Conservation (phyloP, 2,329 filamentous ascomycete genomes). For the Aspergillus ochraceus region DNA sequence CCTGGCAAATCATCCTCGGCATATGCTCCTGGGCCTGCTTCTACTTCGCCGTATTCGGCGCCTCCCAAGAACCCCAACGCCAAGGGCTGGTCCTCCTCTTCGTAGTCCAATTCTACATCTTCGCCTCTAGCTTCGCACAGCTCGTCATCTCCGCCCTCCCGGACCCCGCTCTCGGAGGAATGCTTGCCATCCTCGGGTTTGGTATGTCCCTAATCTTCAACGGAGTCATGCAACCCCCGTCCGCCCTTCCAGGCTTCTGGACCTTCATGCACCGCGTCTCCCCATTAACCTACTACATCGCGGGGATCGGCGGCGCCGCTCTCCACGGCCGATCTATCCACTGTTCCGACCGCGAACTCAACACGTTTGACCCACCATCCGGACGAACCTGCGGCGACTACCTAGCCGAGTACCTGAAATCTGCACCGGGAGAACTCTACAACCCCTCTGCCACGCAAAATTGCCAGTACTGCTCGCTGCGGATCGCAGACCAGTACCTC, state of each 20-base stretch:
- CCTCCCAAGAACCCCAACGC: not conserved
- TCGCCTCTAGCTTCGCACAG: conserved; percentile 8
- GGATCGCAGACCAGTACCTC: conserved; percentile 39
- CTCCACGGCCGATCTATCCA: conserved; percentile 64
- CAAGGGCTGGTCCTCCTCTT: conserved; percentile 6
- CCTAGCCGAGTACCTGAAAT: conserved; percentile 50
- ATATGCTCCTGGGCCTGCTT: conserved; percentile 75
- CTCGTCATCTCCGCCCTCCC: conserved; percentile 4
- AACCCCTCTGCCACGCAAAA: conserved; percentile 48
- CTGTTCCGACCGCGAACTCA: conserved; percentile 69
- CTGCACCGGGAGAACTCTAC: conserved; percentile 53
- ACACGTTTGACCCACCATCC: conserved; percentile 61
- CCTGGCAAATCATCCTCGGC: conserved; percentile 74
- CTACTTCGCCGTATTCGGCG: conserved; percentile 70
- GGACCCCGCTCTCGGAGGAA: not conserved
- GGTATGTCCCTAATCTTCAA: conserved; percentile 21
- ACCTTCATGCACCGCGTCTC: conserved; percentile 78
- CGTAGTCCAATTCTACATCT: conserved; percentile 9
- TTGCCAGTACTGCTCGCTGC: conserved; percentile 52
- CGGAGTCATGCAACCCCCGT: conserved; percentile 40
- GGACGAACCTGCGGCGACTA: conserved; percentile 61
- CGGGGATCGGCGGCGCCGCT: conserved; percentile 67
- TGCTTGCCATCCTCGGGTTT: not conserved
- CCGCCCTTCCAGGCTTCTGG: conserved; percentile 69
- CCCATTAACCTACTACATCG: conserved; percentile 57